Base-by-base conservation (phyloP, 2,329 filamentous ascomycete genomes). In the Scleromitrula shiraiana region DNA sequence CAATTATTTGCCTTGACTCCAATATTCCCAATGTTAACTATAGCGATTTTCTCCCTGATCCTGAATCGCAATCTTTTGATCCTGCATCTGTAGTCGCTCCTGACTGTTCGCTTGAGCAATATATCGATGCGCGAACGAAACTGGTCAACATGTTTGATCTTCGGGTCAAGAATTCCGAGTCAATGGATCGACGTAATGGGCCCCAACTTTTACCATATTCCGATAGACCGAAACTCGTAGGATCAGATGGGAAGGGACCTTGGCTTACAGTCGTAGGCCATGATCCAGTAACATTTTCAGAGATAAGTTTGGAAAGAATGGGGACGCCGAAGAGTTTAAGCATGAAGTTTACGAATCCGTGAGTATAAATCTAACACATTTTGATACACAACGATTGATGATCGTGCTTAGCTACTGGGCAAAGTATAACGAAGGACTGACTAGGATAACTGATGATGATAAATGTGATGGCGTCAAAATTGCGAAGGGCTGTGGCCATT, bases 11-110 rank as follows among this genome's bases (percentile, higher is more conserved):
- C 40, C 57, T 66, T 4, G 63, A 66, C 32, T 65, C 63, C 1
- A 65, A 64, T 24, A 63, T 64, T 2, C 55, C 56, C 9, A 64
- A 64, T 29, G 53, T 49, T n/a, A 56, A 64, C 32, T 64, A 62
- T 30, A 58, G 46, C 2, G 51, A 50, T n/a, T 59, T 63, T 22
- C 26, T 52, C 46, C 62, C 62, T 0, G 59, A 63, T 40, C 61
- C 62, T 5, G 53, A 54, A 20, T 51, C 58, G 26, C 53, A 57
- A 8, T 49, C 47, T 10, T 63, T 64, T 41, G 43, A 63, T 38
- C 53, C 57, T 2, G 50, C 51, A 27, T 26, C 38, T 15, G 58
- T 62, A 43, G 24, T 52, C 2, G 59, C 56, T 0, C 54, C 58
- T 1, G 59, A 59, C 29, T 61, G 58, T 32, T 55, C 61, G 0